A percentile compares a stretch with the other conserved stretches of the same genome.
phyloP scores from a whole-genome alignment of 192 early-diverging fungal species.

The Coemansia sp. region DNA sequence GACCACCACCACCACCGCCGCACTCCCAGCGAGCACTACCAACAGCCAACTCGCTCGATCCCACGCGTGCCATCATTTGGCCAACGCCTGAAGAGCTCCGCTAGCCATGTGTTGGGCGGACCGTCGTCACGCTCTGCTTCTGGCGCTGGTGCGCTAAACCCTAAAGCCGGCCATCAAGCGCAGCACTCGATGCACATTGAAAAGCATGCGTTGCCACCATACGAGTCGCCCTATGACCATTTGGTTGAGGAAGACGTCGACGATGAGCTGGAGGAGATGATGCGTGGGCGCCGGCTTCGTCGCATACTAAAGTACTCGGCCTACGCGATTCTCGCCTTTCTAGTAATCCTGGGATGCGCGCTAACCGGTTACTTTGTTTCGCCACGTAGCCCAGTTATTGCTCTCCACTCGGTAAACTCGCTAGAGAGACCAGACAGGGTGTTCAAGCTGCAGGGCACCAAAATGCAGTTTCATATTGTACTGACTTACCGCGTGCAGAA shows the following conservation, averaged over 20 bases:
- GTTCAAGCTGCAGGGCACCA: constrained; percentile 49
- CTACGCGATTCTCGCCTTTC: constrained; percentile 12
- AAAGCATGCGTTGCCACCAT: constrained; percentile 36
- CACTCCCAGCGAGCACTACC: constrained; percentile 15
- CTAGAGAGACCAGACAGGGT: constrained; percentile 17
- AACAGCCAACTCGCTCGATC: constrained; percentile 12
- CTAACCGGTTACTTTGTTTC: constrained; percentile 39
- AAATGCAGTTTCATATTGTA: constrained; percentile 49
- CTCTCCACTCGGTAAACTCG: constrained; percentile 35
- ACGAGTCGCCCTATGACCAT: constrained; percentile 14
- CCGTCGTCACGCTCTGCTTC: constrained; percentile 17
- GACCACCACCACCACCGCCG: constrained; percentile 24
- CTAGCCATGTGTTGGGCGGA: constrained; percentile 15
- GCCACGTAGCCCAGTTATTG: constrained; percentile 30
- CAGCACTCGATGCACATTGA: constrained; percentile 17
- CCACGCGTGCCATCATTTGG: constrained; percentile 30
- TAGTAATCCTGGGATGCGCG: constrained; percentile 24
- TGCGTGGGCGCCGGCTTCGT: constrained; percentile 27
- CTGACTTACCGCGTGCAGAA: constrained; percentile 50
- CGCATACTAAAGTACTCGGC: constrained; percentile 28
- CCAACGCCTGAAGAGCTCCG: constrained; percentile 10
- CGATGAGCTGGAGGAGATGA: constrained; percentile 42
- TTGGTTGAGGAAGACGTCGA: constrained; percentile 22
- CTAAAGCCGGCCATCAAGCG: constrained; percentile 7
- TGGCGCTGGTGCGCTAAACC: constrained; percentile 3